Base-by-base conservation (phyloP, 2,329 filamentous ascomycete species). In the Elsinoe necatrix region DNA sequence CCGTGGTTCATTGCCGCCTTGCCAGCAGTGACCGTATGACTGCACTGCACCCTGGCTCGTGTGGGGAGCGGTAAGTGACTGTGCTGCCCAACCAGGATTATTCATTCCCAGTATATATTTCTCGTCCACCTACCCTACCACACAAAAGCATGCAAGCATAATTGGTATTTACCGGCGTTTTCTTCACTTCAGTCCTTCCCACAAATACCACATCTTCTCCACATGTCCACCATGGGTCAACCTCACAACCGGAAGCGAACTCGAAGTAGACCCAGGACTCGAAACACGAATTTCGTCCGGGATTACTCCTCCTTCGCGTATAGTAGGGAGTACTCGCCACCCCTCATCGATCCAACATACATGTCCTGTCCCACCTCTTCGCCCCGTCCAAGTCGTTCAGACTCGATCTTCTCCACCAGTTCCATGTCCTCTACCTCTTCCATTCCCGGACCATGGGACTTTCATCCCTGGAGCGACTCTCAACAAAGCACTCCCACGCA, bases 181-280 rank as follows among this genome's bases (percentile, higher is more conserved):
- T 55, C 34, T 14, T 34, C 29, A n/a, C 43, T 20, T 25, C 6
- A 29, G 41, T 41, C 41, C 52, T 4, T 1, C 37, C 4, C 20
- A 27, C 12, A 9, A 23, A 23, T 45, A 25, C 4, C 29, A 45
- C 11, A 21, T 5, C 8, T 27, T 9, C 29, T 25, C 29, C 8
- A 27, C 14, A 42, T 35, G 31, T 51, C 23, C 34, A 61, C 29
- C 7, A 73, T 74, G 72, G 70, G 70, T 60, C 70, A 73, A 61
- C 67, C 71, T 61, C 72, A 73, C 64, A 74, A 74, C 64, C 66
- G 72, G 60, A 73, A 71, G 60, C 70, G 72, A 55, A 74, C 70
- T 18, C 67, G 72, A 59, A 72, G 69, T 62, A 69, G 72, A 34
- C 71, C 71, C 48, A 69, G 72, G 14, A 45, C 39, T 14, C 12